Evolutionary conservation across 345 rosid species (phyloP), one percentile per base, ranked within the genome.

Genomic region (Populus ilicifolia): DNA sequence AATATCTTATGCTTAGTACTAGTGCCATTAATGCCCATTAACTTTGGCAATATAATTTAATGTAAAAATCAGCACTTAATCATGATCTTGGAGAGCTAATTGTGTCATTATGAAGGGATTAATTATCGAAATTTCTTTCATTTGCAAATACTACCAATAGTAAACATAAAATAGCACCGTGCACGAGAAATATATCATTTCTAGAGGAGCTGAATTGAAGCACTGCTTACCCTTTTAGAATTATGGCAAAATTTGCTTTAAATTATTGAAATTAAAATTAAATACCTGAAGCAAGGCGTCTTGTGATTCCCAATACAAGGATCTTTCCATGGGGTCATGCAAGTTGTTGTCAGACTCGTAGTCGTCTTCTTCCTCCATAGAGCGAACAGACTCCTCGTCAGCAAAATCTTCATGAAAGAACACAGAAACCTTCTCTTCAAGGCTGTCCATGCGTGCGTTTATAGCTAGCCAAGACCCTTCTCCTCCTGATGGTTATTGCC

Each of bases 201-300:
- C 59, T 18, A 18, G 20, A 50, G 59, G 20, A 50, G 56, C n/a
- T 6, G 18, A 50, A 18, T 5, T 20, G 56, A 52, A 54, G 62
- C 27, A n/a, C n/a, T 56, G 62, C 11, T 9, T n/a, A 56, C 63
- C 63, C 63, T 56, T n/a, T 8, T 9, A 56, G 3, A 56, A 8
- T 56, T n/a, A 3, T n/a, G n/a, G 23, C 23, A 56, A 56, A 21
- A 8, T 56, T 56, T 9, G 11, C 0, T 0, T 11, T 56, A 56
- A 56, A 56, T 56, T 56, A n/a, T n/a, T 56, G 63, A n/a, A n/a
- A n/a, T 35, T 6, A 18, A 67, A 16, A 4, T 36, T 6, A 69
- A 39, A 38, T 78, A 88, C 90, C 88, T 85, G 88, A 77, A 88
- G 87, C 84, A 85, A 76, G 11, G 88, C 84, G 65, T 82, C 77